Percentiles rank a stretch among this genome's conserved stretches.
phyloP scores from a whole-genome alignment of 2,329 filamentous ascomycete species.

The Penicillium sp. region DNA sequence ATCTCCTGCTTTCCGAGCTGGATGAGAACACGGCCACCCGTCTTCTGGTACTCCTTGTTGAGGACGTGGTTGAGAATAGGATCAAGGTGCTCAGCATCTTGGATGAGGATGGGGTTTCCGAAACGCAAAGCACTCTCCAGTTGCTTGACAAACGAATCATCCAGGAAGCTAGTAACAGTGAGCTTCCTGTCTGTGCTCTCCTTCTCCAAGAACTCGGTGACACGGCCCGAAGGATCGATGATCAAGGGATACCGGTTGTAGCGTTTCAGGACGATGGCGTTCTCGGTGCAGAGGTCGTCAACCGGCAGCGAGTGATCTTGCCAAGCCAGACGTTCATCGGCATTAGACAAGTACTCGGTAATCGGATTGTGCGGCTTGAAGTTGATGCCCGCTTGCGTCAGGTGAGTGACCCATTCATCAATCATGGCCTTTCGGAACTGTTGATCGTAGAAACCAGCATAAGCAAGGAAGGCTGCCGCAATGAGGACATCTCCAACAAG shows the following conservation, averaged over 20 bases:
- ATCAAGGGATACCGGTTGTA: slow-evolving; percentile 98
- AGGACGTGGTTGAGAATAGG: slow-evolving; percentile 96
- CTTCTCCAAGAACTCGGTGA: slow-evolving; percentile 88
- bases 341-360: slow-evolving; percentile 91
- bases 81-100: slow-evolving; percentile 93
- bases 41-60: slow-evolving; percentile 99
- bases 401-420: slow-evolving; percentile 92
- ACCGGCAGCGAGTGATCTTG: slow-evolving; percentile 88
- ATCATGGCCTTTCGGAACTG: slow-evolving; percentile 96
- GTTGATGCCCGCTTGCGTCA: slow-evolving; percentile 81
- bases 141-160: slow-evolving; percentile 96
- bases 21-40: slow-evolving; percentile 91
- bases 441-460: slow-evolving; percentile 93
- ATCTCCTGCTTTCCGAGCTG: slow-evolving; percentile 98
- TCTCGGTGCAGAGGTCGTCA: slow-evolving; percentile 95
- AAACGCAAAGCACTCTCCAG: slow-evolving; percentile 96
- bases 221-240: slow-evolving; percentile 90
- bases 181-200: slow-evolving; percentile 88
- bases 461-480: slow-evolving; percentile 93
- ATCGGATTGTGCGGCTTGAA: slow-evolving; percentile 91
- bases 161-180: slow-evolving; percentile 94
- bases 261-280: slow-evolving; percentile 90
- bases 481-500: slow-evolving; percentile 91
- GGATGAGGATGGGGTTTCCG: slow-evolving; percentile 95
- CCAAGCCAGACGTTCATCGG: slow-evolving; percentile 89